Evolutionary conservation across 2,329 filamentous ascomycete genomes (phyloP).

Genomic region (Colletotrichum higginsianum): DNA sequence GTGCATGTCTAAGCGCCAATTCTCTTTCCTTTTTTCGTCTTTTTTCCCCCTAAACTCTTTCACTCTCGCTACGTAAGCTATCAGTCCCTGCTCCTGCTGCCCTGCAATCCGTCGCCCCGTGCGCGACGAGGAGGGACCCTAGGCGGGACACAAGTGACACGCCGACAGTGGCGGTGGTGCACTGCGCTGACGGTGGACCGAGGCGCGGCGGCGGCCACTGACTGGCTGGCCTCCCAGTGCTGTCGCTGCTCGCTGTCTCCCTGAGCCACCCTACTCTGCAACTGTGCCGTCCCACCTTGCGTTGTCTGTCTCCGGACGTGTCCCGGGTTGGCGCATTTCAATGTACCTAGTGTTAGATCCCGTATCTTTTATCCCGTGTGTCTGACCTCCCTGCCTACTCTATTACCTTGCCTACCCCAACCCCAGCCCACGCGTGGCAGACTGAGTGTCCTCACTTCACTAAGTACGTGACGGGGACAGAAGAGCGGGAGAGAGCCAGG

Average conservation of each 20-base stretch:
- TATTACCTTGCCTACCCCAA: background rate
- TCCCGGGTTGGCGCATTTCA: background rate
- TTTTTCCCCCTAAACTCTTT: no score
- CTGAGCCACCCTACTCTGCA: slow-evolving; percentile 21
- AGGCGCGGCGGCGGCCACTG: slow-evolving; percentile 20
- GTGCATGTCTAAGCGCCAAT: slow-evolving; percentile 19
- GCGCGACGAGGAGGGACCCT: slow-evolving; percentile 8
- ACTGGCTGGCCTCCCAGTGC: slow-evolving; percentile 1
- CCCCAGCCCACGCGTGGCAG: no score
- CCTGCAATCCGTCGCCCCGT: slow-evolving; percentile 10
- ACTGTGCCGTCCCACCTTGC: slow-evolving; percentile 23
- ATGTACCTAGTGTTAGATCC: slow-evolving; percentile 6
- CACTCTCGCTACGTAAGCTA: background rate
- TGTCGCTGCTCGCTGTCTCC: background rate
- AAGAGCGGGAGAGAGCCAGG: background rate
- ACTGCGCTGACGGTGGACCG: slow-evolving; percentile 26
- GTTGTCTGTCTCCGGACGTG: slow-evolving; percentile 15
- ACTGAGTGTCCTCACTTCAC: no score
- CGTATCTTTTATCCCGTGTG: slow-evolving; percentile 20
- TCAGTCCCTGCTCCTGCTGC: background rate
- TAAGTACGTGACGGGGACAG: no score
- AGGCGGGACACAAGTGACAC: background rate
- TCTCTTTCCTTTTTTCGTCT: background rate
- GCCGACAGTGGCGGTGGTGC: slow-evolving; percentile 1
- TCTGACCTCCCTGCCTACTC: slow-evolving; percentile 16